A percentile compares a stretch with the other conserved stretches of the same genome.
Evolutionary conservation across 2,329 filamentous ascomycete genomes (phyloP).

Genomic region (Microthyrium microscopicum): DNA sequence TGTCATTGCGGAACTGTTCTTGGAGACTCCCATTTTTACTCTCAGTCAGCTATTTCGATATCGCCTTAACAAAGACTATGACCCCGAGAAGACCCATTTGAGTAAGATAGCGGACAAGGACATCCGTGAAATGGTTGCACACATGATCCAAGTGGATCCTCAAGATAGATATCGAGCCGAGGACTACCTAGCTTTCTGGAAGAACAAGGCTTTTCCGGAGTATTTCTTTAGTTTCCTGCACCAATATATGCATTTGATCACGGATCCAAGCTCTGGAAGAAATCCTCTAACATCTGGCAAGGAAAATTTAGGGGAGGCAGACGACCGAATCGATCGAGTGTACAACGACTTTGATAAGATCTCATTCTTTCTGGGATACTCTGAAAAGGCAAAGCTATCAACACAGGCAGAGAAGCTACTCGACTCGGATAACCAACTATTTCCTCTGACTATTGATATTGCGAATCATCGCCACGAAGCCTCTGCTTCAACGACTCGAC

Average conservation of each 20-base stretch:
- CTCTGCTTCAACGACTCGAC: slow-evolving; percentile 41
- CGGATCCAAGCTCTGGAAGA: slow-evolving; percentile 70
- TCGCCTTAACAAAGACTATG: slow-evolving; percentile 67
- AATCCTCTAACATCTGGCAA: slow-evolving; percentile 49
- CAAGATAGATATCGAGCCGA: slow-evolving; percentile 85
- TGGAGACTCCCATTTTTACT: slow-evolving; percentile 95
- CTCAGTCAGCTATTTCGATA: slow-evolving; percentile 93
- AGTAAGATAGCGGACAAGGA: slow-evolving; percentile 77
- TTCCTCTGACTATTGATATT: slow-evolving; percentile 73
- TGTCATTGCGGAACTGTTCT: slow-evolving; percentile 88
- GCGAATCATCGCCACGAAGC: slow-evolving; percentile 66
- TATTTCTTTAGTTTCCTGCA: slow-evolving; percentile 98
- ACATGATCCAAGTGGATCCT: slow-evolving; percentile 93
- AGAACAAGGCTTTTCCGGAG: slow-evolving; percentile 77
- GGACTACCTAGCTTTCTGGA: slow-evolving; percentile 85
- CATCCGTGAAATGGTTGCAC: slow-evolving; percentile 72
- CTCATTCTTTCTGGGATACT: slow-evolving; percentile 76
- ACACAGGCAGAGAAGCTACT: background rate
- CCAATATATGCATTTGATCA: slow-evolving; percentile 93
- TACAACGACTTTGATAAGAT: slow-evolving; percentile 97
- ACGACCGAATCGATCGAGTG: slow-evolving; percentile 85
- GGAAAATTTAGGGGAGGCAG: slow-evolving; percentile 67
- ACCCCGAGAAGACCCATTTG: slow-evolving; percentile 64
- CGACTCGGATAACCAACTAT: slow-evolving; percentile 38
- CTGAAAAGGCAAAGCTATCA: slow-evolving; percentile 25